Base-by-base conservation (phyloP, 805 yeast genomes). In the Brettanomyces naardenensis region DNA sequence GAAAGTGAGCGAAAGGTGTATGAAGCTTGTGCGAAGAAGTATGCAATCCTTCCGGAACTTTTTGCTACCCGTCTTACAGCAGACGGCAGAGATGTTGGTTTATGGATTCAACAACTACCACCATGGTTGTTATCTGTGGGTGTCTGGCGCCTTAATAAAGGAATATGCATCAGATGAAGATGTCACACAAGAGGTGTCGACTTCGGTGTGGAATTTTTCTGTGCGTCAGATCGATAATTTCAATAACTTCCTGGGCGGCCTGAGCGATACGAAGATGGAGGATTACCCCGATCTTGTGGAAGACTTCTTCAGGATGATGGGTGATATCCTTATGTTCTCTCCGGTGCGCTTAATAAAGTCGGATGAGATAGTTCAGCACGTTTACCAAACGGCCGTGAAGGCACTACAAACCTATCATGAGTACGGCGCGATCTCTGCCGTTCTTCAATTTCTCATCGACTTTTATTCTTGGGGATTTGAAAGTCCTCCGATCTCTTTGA, bases 81-180 rank as follows among this genome's bases (percentile, higher is more conserved):
- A 73, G 11, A 71, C 87, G 28, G 86, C 87, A 1, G 78, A 71
- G 38, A 60, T 80, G 35, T 67, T 88, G 39, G 80, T 75, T 17
- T 68, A 69, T 28, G 92, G 94, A 1, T 89, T 87, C 61, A 69
- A 76, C 32, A 61, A 62, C 20, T 80, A 81, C 17, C 73, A 77
- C 26, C 74, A 64, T 51, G 97, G 96, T 4, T 85, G 95, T 55
- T 88, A 81, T 53, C 62, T 89, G 39, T 89, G 95, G 92, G 90
- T 85, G 11, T 80, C 95, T 3, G 97, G 96, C 6, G 69, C 82
- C 7, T 64, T 88, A 20, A 75, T 84, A 37, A 75, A 84, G 40
- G 90, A 85, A 43, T 89, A 70, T 46, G 80, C 78, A 46, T 76
- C 70, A 33, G 71, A 65, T 41, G 62, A 59, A 20, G 58, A 62